phyloP scores from a whole-genome alignment of 202 grass and related monocot species.

The Musa balbisiana region DNA sequence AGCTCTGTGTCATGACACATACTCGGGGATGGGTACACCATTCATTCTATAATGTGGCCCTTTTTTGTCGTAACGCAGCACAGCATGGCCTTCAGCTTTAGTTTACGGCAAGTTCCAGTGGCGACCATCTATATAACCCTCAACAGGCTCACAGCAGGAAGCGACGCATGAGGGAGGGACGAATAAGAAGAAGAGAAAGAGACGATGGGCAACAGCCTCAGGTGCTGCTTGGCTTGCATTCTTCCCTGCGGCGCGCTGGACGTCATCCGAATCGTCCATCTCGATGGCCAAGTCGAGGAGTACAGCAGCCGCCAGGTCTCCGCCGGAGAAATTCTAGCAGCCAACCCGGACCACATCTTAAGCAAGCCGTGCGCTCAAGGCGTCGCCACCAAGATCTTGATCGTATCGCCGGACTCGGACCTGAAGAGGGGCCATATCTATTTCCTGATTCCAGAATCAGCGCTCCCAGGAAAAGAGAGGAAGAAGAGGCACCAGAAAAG shows the following conservation, averaged over 20 bases:
- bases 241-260: slow-evolving; percentile 88
- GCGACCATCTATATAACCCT: no score
- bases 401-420: slow-evolving; percentile 59
- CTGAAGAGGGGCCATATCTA: slow-evolving; percentile 73
- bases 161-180: no score
- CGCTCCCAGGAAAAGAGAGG: slow-evolving; percentile 31
- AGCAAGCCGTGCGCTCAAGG: slow-evolving; percentile 52
- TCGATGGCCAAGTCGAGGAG: slow-evolving; percentile 78
- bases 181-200: no score
- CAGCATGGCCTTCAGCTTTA: no score
- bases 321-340: slow-evolving; percentile 53
- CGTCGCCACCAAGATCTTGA: slow-evolving; percentile 30
- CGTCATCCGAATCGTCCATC: slow-evolving; percentile 73
- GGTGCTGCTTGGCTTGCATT: slow-evolving; percentile 78
- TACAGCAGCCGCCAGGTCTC: slow-evolving; percentile 46
- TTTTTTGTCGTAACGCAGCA: no score
- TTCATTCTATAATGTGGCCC: no score
- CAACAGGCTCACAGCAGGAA: no score
- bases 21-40: no score
- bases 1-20: no score
- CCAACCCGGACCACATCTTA: slow-evolving; percentile 66
- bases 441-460: slow-evolving; percentile 63
- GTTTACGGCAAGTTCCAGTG: no score
- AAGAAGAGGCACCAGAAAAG: slow-evolving; percentile 3
- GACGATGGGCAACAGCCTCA: slow-evolving; percentile 69